A percentile compares a stretch with the other conserved stretches of the same genome.
phyloP scores from a whole-genome alignment of 2,329 filamentous ascomycete species.

The Claviceps sp. region DNA sequence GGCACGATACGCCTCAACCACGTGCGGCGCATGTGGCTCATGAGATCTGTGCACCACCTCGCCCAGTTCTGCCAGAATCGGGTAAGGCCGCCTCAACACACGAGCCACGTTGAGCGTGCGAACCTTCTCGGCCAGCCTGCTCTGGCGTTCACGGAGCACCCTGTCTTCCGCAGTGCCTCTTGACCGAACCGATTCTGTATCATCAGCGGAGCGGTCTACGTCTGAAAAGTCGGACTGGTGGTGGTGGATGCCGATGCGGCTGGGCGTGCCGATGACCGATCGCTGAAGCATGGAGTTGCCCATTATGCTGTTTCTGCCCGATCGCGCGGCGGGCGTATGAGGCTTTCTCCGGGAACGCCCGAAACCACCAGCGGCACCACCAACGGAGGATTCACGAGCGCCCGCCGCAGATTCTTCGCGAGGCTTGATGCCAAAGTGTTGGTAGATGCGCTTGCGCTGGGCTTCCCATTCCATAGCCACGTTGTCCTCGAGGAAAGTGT shows the following conservation, averaged over 20 bases:
- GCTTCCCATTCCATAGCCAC: conserved; percentile 92
- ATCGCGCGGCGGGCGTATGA: conserved; percentile 29
- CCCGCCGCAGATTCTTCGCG: conserved; percentile 32
- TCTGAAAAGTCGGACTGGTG: conserved; percentile 57
- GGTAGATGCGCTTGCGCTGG: conserved; percentile 83
- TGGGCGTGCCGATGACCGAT: conserved; percentile 77
- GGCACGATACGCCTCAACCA: conserved; percentile 72
- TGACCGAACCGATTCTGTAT: conserved; percentile 29
- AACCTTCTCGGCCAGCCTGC: conserved; percentile 66
- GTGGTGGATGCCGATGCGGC: conserved; percentile 42
- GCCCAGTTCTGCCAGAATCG: conserved; percentile 63
- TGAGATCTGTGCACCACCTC: conserved; percentile 58
- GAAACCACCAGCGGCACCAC: conserved; percentile 31
- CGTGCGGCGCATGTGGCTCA: conserved; percentile 58
- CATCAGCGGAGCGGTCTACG: conserved; percentile 43
- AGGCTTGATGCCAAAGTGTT: conserved; percentile 81
- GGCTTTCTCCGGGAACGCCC: conserved; percentile 42
- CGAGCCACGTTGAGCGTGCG: conserved; percentile 65
- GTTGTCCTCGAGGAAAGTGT: conserved; percentile 86
- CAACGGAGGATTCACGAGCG: conserved; percentile 29
- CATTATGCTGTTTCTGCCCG: conserved; percentile 36
- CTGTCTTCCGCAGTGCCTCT: conserved; percentile 51
- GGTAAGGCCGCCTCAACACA: conserved; percentile 51
- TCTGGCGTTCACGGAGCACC: conserved; percentile 71
- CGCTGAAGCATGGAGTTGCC: conserved; percentile 57